Conservation (phyloP, 768 basidiomycete genomes). For the Boletus speciosus region DNA sequence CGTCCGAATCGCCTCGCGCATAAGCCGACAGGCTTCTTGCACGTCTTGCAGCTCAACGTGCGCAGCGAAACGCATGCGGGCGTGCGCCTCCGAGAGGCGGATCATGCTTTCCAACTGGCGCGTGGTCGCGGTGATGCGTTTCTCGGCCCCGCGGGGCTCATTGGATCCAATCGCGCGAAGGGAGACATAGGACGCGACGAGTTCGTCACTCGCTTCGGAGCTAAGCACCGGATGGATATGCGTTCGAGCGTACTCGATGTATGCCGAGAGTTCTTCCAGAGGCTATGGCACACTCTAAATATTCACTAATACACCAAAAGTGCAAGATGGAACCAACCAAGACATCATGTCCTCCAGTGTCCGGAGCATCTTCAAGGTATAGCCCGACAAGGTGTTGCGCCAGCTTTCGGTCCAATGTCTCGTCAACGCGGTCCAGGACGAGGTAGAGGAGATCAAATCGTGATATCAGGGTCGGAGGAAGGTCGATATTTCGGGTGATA, state of each 20-base stretch:
- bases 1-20: constrained; percentile 94
- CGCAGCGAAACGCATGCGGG: constrained; percentile 91
- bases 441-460: constrained; percentile 96
- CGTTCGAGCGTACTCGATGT: constrained; percentile 89
- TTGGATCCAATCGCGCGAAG: constrained; percentile 85
- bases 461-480: constrained; percentile 96
- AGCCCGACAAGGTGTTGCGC: constrained; percentile 91
- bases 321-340: constrained; percentile 50
- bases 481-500: constrained; percentile 93
- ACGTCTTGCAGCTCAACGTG: constrained; percentile 86
- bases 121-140: constrained; percentile 96
- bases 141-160: constrained; percentile 84
- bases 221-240: constrained; percentile 84
- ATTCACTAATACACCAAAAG: not conserved
- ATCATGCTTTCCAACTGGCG: constrained; percentile 97
- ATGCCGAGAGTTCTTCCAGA: constrained; percentile 85
- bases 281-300: constrained; percentile 49
- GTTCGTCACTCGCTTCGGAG: constrained; percentile 78
- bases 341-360: constrained; percentile 57
- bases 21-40: constrained; percentile 86
- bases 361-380: constrained; percentile 88
- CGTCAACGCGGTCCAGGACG: constrained; percentile 92
- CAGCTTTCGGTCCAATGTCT: constrained; percentile 75
- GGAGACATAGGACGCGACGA: constrained; percentile 87
- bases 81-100: constrained; percentile 92